Percentiles rank a stretch among this genome's conserved stretches.
Conservation (phyloP, 2,329 filamentous ascomycete species). For the Verticillium longisporum region DNA sequence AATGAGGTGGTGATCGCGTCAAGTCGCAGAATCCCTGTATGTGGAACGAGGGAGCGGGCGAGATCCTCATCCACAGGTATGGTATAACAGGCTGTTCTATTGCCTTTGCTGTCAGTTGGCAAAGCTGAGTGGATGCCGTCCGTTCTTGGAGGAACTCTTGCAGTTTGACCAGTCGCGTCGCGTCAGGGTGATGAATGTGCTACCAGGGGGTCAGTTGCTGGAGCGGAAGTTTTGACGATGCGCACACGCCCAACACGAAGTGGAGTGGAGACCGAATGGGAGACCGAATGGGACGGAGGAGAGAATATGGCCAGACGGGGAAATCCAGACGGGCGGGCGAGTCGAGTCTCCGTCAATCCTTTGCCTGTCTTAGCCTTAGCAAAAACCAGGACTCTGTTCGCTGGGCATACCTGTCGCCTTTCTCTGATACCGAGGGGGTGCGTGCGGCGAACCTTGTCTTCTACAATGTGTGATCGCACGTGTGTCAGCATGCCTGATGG, state of each 20-base stretch:
- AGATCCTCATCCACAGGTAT: background rate
- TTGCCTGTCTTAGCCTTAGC: background rate
- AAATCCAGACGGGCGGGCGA: background rate
- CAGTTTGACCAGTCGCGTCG: background rate
- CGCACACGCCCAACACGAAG: background rate
- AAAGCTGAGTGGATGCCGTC: background rate
- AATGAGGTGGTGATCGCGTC: slow-evolving; percentile 24
- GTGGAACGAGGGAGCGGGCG: background rate
- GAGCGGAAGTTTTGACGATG: background rate
- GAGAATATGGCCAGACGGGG: background rate
- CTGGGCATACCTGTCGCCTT: background rate
- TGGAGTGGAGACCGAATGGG: no score
- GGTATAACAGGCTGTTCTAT: background rate
- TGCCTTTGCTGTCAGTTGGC: background rate
- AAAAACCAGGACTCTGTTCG: background rate
- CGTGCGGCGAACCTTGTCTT: background rate
- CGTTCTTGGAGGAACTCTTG: background rate
- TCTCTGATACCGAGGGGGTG: background rate
- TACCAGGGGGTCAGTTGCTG: no score
- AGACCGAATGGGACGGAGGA: background rate
- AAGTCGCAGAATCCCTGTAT: background rate
- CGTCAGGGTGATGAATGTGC: background rate
- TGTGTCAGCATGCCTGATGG: background rate
- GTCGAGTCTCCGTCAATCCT: background rate
- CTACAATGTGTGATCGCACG: background rate